Base-by-base conservation (phyloP, 208 protist genomes). In the Trypanosomatidae sp. region DNA sequence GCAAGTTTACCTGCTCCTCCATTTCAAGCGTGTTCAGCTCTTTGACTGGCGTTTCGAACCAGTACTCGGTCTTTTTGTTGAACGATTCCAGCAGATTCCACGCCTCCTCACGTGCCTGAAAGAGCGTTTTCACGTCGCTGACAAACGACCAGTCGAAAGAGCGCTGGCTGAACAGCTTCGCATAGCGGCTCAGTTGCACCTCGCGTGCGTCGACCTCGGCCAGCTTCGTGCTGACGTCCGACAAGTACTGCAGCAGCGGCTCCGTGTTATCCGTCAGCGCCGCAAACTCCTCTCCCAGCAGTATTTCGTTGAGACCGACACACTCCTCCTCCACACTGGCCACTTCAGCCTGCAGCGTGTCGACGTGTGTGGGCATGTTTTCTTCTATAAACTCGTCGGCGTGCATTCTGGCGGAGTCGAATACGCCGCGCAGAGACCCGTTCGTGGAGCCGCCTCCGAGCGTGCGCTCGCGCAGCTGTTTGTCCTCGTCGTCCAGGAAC, bases 301-400 rank as follows among this genome's bases (percentile, higher is more conserved):
- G 86, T 65, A 98, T 88, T 62, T 96, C 91, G 66, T 94, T 90
- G 36, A 95, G 76, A 25, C 88, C 83, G 28, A 84, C 22, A 74
- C 92, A 96, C 76, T 98, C 92, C 64, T 97, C 93, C 60, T 97
- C 91, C 8, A 97, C 84, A 66, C 85, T 90, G 46, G 76, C 84
- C 25, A 97, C 90, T 47, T 91, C 86, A 7, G 69, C 56, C 62
- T 91, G 81, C 19, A 98, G 83, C 13, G 83, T 85, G 28, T 91
- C 86, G 56, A 92, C 79, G 66, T 97, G 94, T 0, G 71, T 47
- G 25, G 88, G 50, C 71, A 97, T 84, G 73, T 95, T 87, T 59
- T 97, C 91, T 52, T 96, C 91, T 67, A 95, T 94, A 75, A 96
- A 97, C 47, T 94, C 91, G 62, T 95, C 92, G 0, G 95, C 91